Conservation (phyloP, 306 rosid genomes). For the Malus orientalis region DNA sequence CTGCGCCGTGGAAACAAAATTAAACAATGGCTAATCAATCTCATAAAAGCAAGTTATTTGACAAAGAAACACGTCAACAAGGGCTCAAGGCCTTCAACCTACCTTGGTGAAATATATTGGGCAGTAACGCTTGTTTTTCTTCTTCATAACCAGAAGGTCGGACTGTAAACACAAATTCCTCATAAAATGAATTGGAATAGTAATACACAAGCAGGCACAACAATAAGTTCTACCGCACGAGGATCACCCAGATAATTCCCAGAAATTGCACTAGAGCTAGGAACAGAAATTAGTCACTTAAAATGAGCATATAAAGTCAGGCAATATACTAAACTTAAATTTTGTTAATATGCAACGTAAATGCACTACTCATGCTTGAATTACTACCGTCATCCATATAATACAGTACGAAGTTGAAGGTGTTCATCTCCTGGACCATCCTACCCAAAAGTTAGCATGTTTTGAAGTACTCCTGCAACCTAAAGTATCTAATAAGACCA, state of each 20-base stretch:
- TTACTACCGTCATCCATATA: neutral
- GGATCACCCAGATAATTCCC: neutral
- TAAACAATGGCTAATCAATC: neutral
- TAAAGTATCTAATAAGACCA: neutral
- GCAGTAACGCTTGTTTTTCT: slow-evolving; percentile 85
- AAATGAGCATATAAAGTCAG: neutral
- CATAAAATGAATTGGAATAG: slow-evolving; percentile 2
- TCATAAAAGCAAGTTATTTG: neutral
- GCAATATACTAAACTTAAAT: neutral
- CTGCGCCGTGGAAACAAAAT: slow-evolving; percentile 35
- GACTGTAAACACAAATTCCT: slow-evolving; percentile 49
- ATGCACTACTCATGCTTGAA: neutral
- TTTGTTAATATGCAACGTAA: neutral
- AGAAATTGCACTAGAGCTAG: neutral
- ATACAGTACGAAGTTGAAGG: neutral
- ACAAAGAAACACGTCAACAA: neutral
- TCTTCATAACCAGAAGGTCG: slow-evolving; percentile 81
- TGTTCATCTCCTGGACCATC: neutral
- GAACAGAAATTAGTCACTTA: neutral
- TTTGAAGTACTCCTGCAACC: neutral
- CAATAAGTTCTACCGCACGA: neutral
- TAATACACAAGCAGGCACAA: neutral
- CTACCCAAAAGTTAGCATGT: neutral
- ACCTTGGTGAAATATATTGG: slow-evolving; percentile 91
- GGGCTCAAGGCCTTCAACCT: slow-evolving; percentile 23